Base-by-base conservation (phyloP, 345 rosid genomes). In the Citrus sp. region DNA sequence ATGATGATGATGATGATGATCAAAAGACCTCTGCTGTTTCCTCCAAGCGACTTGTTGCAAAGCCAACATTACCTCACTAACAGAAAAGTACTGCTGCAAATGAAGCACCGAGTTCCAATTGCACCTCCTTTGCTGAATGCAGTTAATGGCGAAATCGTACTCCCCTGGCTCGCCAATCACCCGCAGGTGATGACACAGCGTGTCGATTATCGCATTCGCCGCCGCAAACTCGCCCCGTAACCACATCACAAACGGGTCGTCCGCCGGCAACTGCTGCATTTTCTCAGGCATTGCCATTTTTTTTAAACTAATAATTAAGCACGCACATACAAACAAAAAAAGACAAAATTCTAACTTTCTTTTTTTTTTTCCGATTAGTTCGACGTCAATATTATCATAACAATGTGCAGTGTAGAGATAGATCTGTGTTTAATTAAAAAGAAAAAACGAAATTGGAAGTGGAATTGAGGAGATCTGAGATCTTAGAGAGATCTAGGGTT, bases 181-280 rank as follows among this genome's bases (percentile, higher is more conserved):
- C 10, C 85, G 76, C 67, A 96, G 75, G 80, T 96, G 98, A 5
- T 90, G 89, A 69, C 93, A 90, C 25, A 96, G 89, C 9, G 88
- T 83, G 79, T 94, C 95, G 55, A 96, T 93, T 5, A 94, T 94
- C 7, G 98, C 94, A 72, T 96, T 96, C 70, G 99, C 94, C 1
- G 99, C 98, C 1, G 98, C 98, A 9, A 96, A 94, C 81, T 96
- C 98, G 64, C 93, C 88, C 14, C 95, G 88, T 70, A 96, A 74
- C 99, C 99, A 96, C 19, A 89, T 85, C 74, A 94, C 92, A 55
- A 94, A 93, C 70, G 85, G 89, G 40, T 96, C 99, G 16, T 97
- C 84, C 86, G 89, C 97, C 64, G 91, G 98, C 0, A 85, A 87
- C 74, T 88, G 90, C 89, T 92, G 96, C 86, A 87, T 87, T 82